phyloP scores from a whole-genome alignment of 805 yeast genomes.

The Saccharomycopsis babjevae region DNA sequence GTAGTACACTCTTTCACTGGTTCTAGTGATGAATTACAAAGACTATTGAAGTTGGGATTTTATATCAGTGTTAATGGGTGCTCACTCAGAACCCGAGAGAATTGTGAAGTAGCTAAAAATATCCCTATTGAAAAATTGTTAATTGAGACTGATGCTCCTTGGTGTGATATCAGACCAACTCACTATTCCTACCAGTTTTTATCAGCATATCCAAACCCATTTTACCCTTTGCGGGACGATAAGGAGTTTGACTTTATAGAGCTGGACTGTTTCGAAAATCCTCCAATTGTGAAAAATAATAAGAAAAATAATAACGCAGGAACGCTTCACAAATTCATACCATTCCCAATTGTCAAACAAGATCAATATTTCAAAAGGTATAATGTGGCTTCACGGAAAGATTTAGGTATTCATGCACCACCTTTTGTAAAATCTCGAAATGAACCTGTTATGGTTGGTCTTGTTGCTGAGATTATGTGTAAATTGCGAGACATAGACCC shows the following conservation, averaged over 20 bases:
- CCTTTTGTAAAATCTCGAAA: slow-evolving; percentile 69
- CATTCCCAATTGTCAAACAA: slow-evolving; percentile 55
- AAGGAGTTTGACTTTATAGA: not conserved
- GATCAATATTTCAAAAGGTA: slow-evolving; percentile 34
- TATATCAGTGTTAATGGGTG: slow-evolving; percentile 89
- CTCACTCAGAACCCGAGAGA: slow-evolving; percentile 71
- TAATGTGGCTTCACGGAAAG: not conserved
- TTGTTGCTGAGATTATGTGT: slow-evolving; percentile 63
- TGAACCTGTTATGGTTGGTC: slow-evolving; percentile 83
- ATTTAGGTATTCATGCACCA: slow-evolving; percentile 24
- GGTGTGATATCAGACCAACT: slow-evolving; percentile 89
- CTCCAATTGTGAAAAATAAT: not conserved
- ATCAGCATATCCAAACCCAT: slow-evolving; percentile 41
- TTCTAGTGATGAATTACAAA: slow-evolving; percentile 47
- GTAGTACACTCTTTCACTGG: slow-evolving; percentile 97
- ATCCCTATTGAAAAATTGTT: slow-evolving; percentile 66
- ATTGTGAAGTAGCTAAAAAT: slow-evolving; percentile 48
- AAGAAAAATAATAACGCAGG: slow-evolving; percentile 11
- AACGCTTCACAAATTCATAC: slow-evolving; percentile 41
- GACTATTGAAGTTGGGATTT: slow-evolving; percentile 47
- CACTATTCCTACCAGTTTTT: slow-evolving; percentile 63
- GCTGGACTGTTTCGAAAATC: not conserved
- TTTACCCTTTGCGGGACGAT: slow-evolving; percentile 33
- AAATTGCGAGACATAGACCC: slow-evolving; percentile 35
- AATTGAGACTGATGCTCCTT: slow-evolving; percentile 95